Conservation (phyloP, 164 flowering plant genomes). For the Magnolia sinica region DNA sequence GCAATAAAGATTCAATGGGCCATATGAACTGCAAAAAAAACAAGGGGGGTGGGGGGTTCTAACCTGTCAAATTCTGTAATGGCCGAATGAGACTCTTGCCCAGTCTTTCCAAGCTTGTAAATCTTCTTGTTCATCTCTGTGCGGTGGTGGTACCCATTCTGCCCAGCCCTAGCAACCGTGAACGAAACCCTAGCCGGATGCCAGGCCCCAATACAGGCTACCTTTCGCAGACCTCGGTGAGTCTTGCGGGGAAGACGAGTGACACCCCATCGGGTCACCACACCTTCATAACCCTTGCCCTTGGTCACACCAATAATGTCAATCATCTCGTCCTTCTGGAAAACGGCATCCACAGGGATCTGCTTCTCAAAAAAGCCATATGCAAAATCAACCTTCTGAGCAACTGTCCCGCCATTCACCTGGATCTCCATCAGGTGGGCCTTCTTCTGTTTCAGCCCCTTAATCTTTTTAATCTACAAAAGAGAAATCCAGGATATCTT, state of each 20-base stretch:
- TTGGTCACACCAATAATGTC: conserved; percentile 77
- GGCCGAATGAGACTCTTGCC: conserved; percentile 58
- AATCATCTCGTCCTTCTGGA: conserved; percentile 80
- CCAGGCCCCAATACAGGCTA: conserved; percentile 84
- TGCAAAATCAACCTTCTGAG: conserved; percentile 69
- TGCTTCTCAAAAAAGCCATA: conserved; percentile 68
- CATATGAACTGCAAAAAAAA: too few species aligned
- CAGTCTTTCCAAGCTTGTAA: conserved; percentile 64
- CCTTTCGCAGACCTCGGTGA: conserved; percentile 68
- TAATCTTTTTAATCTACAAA: conserved; percentile 59
- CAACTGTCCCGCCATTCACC: conserved; percentile 61
- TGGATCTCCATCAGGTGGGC: conserved; percentile 81
- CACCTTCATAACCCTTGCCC: conserved; percentile 82
- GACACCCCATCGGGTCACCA: conserved; percentile 81
- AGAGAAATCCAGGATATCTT: not conserved
- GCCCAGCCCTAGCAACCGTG: conserved; percentile 77
- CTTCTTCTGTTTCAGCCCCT: conserved; percentile 76
- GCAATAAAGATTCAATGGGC: not conserved
- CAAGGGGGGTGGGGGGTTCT: too few species aligned
- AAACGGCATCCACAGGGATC: conserved; percentile 61
- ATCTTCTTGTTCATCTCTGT: conserved; percentile 77
- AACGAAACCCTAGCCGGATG: conserved; percentile 76
- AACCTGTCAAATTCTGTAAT: conserved; percentile 63
- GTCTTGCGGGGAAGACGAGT: conserved; percentile 77
- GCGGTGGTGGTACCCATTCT: conserved; percentile 73